Base-by-base conservation (phyloP, 2,329 filamentous ascomycete genomes). In the Colletotrichum paranaense region DNA sequence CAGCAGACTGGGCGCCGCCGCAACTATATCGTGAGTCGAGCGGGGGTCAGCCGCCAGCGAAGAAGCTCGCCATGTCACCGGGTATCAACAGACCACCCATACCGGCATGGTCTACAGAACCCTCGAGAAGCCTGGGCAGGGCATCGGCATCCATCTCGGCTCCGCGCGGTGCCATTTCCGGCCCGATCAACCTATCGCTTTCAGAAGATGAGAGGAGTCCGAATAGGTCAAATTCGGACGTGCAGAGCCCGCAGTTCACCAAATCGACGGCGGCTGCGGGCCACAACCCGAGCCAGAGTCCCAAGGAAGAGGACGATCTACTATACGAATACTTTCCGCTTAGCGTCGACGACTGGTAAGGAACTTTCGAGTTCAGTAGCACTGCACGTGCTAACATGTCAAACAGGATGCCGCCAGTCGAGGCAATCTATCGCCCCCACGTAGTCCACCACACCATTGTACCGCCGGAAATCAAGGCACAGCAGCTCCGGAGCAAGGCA, bases 321-420 rank as follows among this genome's bases (percentile, higher is more conserved):
- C 85, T 98, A 22, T 98, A 98, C 80, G 95, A 98, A 83, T 98
- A 98, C 80, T 98, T 98, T 76, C 95, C 95, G 0, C 87, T 98
- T 19, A 95, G 93, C 62, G 85, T 98, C 72, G 95, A 98, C 81
- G 95, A 98, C 79, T 98, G 93, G 93, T 90, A 81, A 78, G 30
- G 3, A 12, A 12, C 30, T 4, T 9, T 32, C 8, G 30, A 32
- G 30, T 9, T 32, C 32, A 12, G 32, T 35, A 35, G 9, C 11
- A 35, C 11, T 35, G 11, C 11, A 35, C 83, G 24, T 76, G 78
- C 79, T 62, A 78, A 71, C 42, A 22, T 4, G 26, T 26, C n/a
- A 32, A 35, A 58, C 57, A 90, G 90, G 92, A 95, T 95, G 90
- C 93, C 93, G 2, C 95, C 94, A 1, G 94, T 97, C 3, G 95